phyloP scores from a whole-genome alignment of 495 filamentous ascomycete genomes.

The Podospora fimiseda region DNA sequence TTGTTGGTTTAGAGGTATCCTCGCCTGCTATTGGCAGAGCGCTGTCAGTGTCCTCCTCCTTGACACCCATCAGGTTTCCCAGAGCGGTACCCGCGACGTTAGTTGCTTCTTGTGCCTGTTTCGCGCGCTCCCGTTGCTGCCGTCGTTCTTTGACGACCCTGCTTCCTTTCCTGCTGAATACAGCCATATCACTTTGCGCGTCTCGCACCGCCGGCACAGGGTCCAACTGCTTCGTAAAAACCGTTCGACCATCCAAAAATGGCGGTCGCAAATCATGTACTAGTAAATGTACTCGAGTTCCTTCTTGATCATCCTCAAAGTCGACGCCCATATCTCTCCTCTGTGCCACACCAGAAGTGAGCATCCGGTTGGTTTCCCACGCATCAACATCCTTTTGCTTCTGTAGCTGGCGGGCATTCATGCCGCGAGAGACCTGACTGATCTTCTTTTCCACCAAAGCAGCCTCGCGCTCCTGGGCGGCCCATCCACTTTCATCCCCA shows the following conservation, averaged over 20 bases:
- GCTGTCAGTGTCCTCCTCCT: conserved; percentile 89
- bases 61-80: conserved; percentile 90
- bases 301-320: conserved; percentile 88
- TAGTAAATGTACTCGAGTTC: conserved; percentile 80
- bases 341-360: conserved; percentile 92
- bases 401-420: conserved; percentile 67
- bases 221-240: conserved; percentile 97
- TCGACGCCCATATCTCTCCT: conserved; percentile 71
- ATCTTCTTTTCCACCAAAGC: conserved; percentile 69
- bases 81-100: conserved; percentile 87
- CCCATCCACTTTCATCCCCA: conserved; percentile 54
- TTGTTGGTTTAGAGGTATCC: conserved; percentile 45
- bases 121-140: conserved; percentile 88
- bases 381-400: conserved; percentile 93
- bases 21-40: conserved; percentile 71
- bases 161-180: conserved; percentile 95
- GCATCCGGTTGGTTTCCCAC: conserved; percentile 98
- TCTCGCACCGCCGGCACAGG: conserved; percentile 90
- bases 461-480: conserved; percentile 61
- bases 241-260: conserved; percentile 87
- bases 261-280: conserved; percentile 93
- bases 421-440: conserved; percentile 46
- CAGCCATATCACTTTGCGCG: conserved; percentile 97
- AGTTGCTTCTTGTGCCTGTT: conserved; percentile 92
- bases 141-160: conserved; percentile 84